These are phyloP conservation scores for Thamnidium elegans DNA, from an alignment of 192 early-diverging fungal species.

Conservation along the genomic window DNA sequence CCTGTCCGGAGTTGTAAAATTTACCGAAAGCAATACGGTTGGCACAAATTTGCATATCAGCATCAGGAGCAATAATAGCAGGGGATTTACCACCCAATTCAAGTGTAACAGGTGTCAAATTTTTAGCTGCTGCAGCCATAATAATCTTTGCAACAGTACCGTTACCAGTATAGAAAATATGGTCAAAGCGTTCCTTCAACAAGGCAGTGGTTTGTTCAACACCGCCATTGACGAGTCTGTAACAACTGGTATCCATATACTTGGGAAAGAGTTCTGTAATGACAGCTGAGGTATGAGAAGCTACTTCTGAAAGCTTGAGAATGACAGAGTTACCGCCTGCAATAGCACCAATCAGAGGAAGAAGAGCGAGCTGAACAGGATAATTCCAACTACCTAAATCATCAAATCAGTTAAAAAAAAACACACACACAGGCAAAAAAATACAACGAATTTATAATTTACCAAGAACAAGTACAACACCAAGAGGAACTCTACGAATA, in stretches of 20 bases:
- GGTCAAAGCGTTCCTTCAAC: conserved; percentile 79
- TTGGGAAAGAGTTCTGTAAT: conserved; percentile 65
- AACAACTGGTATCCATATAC: conserved; percentile 70
- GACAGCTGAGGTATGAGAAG: conserved; percentile 61
- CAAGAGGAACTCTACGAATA: conserved; percentile 74
- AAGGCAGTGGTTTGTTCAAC: conserved; percentile 70
- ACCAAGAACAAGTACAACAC: conserved; percentile 71
- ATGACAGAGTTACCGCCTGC: conserved; percentile 89
- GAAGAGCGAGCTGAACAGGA: conserved; percentile 47
- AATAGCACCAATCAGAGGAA: conserved; percentile 74
- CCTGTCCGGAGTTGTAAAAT: conserved; percentile 84
- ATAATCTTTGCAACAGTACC: conserved; percentile 77
- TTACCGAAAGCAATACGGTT: conserved; percentile 81
- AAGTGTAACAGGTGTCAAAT: conserved; percentile 84
- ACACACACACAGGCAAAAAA: not conserved
- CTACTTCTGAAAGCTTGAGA: conserved; percentile 82
- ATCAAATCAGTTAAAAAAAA: not conserved
- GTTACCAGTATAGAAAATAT: conserved; percentile 93
- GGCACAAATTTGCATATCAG: conserved; percentile 60
- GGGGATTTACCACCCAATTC: conserved; percentile 94
- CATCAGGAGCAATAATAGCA: conserved; percentile 61
- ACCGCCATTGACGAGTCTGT: conserved; percentile 78
- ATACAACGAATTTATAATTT: not conserved
- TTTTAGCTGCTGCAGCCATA: conserved; percentile 78
- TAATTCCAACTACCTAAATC: conserved; percentile 57